Evolutionary conservation across 345 rosid species (phyloP), one percentile per base, ranked within the genome.

Genomic region (Hibiscus trionum): DNA sequence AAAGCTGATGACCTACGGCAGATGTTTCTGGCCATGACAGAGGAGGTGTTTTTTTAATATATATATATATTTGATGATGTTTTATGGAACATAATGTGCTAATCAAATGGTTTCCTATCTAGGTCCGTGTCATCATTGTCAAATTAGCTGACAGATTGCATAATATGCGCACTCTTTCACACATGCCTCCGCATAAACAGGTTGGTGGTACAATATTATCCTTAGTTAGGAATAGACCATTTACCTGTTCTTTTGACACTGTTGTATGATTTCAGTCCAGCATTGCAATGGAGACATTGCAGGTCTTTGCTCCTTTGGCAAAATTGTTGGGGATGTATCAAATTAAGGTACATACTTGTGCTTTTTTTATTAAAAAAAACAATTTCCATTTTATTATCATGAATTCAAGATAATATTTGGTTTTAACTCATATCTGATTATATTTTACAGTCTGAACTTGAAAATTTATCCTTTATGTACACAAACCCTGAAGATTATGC

Each of bases 101-200:
- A 61, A 56, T 73, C 72, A 72, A 68, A 63, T 58, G 55, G 21
- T 53, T 75, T 52, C 31, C 39, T 7, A 82, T 88, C 73, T 81
- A 95, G 99, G 99, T 95, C 60, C 97, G 99, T 21, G 97, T 95
- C 72, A 95, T 95, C 78, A 95, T 95, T 72, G 99, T 95, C 84
- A 95, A 95, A 85, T 87, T 95, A 77, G 99, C 97, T 60, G 97
- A 95, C 85, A 87, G 99, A 77, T 85, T 95, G 77, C 99, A 95
- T 84, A 95, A 95, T 75, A 95, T 95, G 97, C 93, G 99, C 46
- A 95, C 97, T 35, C 96, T 92, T 52, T 83, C 93, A 0, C 86
- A 92, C 80, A 92, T 95, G 99, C 99, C 99, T 78, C 87, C 85
- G 3, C 96, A 82, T 78, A 95, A 95, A 86, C 99, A 95, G 99